Base-by-base conservation (phyloP, 495 filamentous ascomycete species). In the Penicillium malachiteum region DNA sequence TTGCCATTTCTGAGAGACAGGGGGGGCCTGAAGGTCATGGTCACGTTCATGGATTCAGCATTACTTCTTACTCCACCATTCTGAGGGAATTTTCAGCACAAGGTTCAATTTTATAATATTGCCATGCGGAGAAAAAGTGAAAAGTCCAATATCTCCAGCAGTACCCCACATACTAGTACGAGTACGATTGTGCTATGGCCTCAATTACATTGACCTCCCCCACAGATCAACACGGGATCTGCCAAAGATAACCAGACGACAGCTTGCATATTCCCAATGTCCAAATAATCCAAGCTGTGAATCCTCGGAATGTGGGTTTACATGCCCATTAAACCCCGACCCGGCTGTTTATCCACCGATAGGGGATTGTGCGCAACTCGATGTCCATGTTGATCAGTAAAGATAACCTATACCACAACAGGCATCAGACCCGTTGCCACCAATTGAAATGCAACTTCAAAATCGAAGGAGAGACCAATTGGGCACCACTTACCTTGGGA, bases 351-450 rank as follows among this genome's bases (percentile, higher is more conserved):
- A 43, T 60, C 55, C 34, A 64, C 39, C 6, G 60, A 60, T 18
- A 30, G 53, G 11, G 63, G 69, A 45, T 64, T 62, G 51, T 70
- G 65, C 31, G 62, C 61, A 9, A 70, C 32, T 18, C 63, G 54
- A 46, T 69, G 59, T 9, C 62, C 62, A 39, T 71, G 63, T 33
- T 71, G 69, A 44, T 71, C 62, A 2, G 39, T 60, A 38, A 63
- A 67, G 34, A 71, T 60, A 30, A 65, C 62, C 62, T 68, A 8
- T 13, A 14, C 9, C 30, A 10, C 11, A 26, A 35, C 13, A 18
- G 21, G 26, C 14, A 43, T 40, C 13, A 44, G 38, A 45, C 21
- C 21, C 21, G 21, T 26, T 26, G 21, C 21, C 21, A 26, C 21
- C 21, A 26, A 12, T 34, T 7, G 13, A 31, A 17, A 44, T 35